A percentile compares a stretch with the other conserved stretches of the same genome.
Evolutionary conservation across 2,329 filamentous ascomycete genomes (phyloP).

Genomic region (Colletotrichum sp.): DNA sequence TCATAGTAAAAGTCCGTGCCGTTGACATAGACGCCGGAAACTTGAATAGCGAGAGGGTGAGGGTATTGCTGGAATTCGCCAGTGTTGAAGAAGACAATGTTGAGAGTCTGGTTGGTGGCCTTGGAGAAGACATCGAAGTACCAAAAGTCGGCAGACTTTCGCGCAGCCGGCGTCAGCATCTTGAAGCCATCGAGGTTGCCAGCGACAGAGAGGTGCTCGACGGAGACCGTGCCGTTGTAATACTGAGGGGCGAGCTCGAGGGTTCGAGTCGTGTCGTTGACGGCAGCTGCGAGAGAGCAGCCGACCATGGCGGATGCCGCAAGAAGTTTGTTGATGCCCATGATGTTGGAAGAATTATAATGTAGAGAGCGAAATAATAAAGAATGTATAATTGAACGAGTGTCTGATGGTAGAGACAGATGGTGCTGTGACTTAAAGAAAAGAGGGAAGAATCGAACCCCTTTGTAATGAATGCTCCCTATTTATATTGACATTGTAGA

Average conservation of each 20-base stretch:
- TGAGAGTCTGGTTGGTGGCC: not conserved
- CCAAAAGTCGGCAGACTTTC: not conserved
- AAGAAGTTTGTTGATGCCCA: not conserved
- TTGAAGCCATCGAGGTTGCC: not conserved
- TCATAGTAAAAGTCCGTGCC: not conserved
- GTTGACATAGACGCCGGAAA: not conserved
- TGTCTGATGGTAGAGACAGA: not conserved
- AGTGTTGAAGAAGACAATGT: not conserved
- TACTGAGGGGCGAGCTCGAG: not conserved
- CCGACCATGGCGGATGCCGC: not conserved
- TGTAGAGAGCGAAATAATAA: not conserved
- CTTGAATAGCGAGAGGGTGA: not conserved
- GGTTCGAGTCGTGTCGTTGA: not conserved
- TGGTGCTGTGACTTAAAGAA: not conserved
- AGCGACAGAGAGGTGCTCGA: not conserved
- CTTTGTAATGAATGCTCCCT: accelerated
- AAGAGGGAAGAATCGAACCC: accelerated
- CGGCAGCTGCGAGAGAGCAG: not conserved
- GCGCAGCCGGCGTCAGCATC: not conserved
- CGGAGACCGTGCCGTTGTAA: not conserved
- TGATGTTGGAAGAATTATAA: not conserved
- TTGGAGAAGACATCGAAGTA: not conserved
- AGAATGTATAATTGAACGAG: not conserved
- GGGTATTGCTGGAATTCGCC: not conserved
- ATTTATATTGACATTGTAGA: not conserved